Evolutionary conservation across 1,284 basidiomycete genomes (phyloP), one percentile per base, ranked within the genome.

Genomic region (Pseudozyma thailandica): DNA sequence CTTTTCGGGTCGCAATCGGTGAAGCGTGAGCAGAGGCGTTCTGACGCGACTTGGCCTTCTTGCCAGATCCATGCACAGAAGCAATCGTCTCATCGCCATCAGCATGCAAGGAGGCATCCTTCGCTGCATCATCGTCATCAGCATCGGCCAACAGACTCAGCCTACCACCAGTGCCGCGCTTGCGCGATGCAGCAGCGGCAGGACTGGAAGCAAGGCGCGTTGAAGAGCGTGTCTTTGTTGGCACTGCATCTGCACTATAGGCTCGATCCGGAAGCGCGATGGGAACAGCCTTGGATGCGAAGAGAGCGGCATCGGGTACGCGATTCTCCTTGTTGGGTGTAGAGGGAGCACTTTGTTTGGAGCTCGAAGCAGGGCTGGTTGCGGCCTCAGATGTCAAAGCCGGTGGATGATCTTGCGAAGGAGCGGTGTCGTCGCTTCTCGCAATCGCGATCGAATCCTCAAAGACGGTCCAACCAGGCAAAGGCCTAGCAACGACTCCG

Each of bases 321-420:
- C 55, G 50, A 18, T 71, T 71, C 39, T 71, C 68, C 35, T 71
- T 71, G 53, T 71, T 71, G 7, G 68, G 61, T 13, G 61, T 64
- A 12, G 68, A 71, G 2, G 56, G 53, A 31, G 20, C 35, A 9
- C 8, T 30, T 1, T 23, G 39, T n/a, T 37, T 25, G 33, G 31
- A 41, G 41, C 59, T 70, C 7, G 43, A 33, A 10, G 41, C 12
- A 5, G 53, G 44, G 26, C 45, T 56, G 28, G n/a, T 23, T 4
- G 13, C 27, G 2, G 31, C 28, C 7, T 33, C 31, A n/a, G 16
- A 21, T 26, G 26, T 37, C 9, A 38, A 18, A 8, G n/a, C 7
- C 31, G 16, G 27, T 9, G 38, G 30, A 10, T 63, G 66, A 20
- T 71, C 68, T 27, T 64, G 61, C 2, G 61, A 70, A 1, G 60